Conservation (phyloP, 768 basidiomycete genomes). For the Crassisporium funariophilum region DNA sequence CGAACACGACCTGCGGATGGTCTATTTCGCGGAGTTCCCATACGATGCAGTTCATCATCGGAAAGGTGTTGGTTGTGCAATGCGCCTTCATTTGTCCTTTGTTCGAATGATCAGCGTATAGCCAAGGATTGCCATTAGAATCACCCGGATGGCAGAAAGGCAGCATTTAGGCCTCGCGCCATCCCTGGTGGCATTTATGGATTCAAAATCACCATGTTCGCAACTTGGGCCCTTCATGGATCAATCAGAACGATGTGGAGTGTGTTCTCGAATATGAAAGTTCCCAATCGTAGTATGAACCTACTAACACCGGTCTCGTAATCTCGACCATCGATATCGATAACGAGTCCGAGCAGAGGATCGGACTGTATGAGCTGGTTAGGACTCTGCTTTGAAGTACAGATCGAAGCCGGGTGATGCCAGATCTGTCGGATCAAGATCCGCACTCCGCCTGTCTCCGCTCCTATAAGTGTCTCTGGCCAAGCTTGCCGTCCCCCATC, state of each 20-base stretch:
- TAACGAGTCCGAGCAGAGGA: constrained; percentile 1
- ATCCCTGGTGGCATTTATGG: too few species aligned
- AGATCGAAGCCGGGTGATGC: constrained; percentile 35
- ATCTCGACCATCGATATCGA: constrained; percentile 13
- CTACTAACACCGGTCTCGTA: too few species aligned
- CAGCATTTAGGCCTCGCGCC: not conserved
- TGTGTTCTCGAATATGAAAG: too few species aligned
- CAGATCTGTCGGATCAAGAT: constrained; percentile 72
- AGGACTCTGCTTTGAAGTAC: not conserved
- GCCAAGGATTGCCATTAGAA: not conserved
- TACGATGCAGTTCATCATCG: too few species aligned
- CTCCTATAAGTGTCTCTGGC: constrained; percentile 46
- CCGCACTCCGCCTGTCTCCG: constrained; percentile 59
- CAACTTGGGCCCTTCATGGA: too few species aligned
- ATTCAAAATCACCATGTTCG: too few species aligned
- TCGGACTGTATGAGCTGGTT: not conserved
- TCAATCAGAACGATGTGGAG: not conserved
- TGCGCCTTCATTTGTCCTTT: too few species aligned
- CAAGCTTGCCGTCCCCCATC: constrained; percentile 27
- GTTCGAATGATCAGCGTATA: not conserved
- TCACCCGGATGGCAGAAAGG: not conserved
- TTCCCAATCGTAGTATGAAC: too few species aligned
- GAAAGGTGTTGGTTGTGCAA: too few species aligned
- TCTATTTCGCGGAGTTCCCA: not conserved
- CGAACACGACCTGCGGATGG: not conserved